Conservation (phyloP, 305 asterid species). For the Solanum hybrid region DNA sequence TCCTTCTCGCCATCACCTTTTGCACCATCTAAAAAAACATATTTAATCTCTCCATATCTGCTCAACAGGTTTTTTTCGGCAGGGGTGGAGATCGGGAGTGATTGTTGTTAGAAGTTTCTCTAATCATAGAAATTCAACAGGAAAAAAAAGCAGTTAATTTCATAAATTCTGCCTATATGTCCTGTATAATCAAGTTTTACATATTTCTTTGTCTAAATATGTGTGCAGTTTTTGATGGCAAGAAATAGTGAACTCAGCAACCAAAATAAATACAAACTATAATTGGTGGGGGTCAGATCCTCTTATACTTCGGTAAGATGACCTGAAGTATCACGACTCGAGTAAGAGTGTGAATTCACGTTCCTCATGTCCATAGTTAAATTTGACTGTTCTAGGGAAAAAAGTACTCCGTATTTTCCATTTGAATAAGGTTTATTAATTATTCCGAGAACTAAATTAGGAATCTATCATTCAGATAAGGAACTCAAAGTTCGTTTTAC, state of each 20-base stretch:
- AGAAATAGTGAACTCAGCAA: background rate
- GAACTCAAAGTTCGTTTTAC: background rate
- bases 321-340: background rate
- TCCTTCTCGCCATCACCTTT: slow-evolving; percentile 82
- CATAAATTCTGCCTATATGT: background rate
- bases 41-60: slow-evolving; percentile 74
- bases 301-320: background rate
- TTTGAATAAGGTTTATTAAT: background rate
- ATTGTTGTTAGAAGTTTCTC: background rate
- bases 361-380: background rate
- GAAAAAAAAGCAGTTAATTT: background rate
- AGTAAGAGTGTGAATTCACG: background rate
- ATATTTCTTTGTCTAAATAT: background rate
- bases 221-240: background rate
- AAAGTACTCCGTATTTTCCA: background rate
- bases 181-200: background rate
- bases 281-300: background rate
- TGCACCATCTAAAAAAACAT: slow-evolving; percentile 82
- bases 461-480: background rate
- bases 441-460: background rate
- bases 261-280: background rate
- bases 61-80: background rate
- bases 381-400: background rate
- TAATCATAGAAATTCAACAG: background rate
- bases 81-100: background rate